A percentile compares a stretch with the other conserved stretches of the same genome.
phyloP scores from a whole-genome alignment of 148 eudicot genomes.

The Rhododendron ovatum region DNA sequence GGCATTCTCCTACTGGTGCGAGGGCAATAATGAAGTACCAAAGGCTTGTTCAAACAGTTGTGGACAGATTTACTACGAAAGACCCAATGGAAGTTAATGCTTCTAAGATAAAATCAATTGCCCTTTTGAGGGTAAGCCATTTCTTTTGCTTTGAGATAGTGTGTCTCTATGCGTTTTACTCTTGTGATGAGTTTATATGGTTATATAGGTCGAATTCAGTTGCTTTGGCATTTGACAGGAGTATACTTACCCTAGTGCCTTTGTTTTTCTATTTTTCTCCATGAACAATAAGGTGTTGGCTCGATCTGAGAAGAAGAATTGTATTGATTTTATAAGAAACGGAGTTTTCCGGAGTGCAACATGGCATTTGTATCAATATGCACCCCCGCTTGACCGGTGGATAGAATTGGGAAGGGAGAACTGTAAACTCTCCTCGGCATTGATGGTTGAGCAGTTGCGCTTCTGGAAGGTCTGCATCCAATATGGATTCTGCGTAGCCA shows the following conservation, averaged over 20 bases:
- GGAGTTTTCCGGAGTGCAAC: constrained; percentile 61
- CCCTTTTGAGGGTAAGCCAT: constrained; percentile 60
- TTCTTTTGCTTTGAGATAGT: neutral
- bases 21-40: constrained; percentile 68
- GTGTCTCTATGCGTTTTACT: neutral
- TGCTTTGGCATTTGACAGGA: neutral
- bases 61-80: constrained; percentile 48
- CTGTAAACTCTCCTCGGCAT: constrained; percentile 56
- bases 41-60: constrained; percentile 73
- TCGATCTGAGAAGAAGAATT: constrained; percentile 52
- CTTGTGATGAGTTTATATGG: neutral
- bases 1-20: constrained; percentile 85
- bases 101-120: constrained; percentile 71
- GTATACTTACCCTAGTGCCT: neutral
- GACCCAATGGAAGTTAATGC: constrained; percentile 42
- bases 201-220: neutral
- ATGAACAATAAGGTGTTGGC: constrained; percentile 62
- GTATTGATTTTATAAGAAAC: constrained; percentile 44
- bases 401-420: constrained; percentile 49
- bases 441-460: constrained; percentile 77
- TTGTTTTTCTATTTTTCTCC: constrained; percentile 4
- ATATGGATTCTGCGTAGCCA: constrained; percentile 59
- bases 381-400: constrained; percentile 64
- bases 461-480: constrained; percentile 84
- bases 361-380: constrained; percentile 63